Evolutionary conservation across 129 eudicot species (phyloP), one percentile per base, ranked within the genome.

Genomic region (Ambrosia trifida): DNA sequence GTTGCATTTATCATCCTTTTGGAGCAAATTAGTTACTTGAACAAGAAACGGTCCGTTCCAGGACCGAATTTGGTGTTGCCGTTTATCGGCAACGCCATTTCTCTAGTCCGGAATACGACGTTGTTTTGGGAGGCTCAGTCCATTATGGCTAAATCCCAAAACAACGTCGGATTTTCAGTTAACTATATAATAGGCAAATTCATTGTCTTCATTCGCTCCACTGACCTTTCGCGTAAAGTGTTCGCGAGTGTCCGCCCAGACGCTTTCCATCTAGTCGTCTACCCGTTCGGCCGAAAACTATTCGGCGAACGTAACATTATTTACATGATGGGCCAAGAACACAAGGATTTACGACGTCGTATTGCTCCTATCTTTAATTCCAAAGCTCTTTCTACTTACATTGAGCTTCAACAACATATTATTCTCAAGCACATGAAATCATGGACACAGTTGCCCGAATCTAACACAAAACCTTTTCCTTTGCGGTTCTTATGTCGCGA

Each of bases 281-380:
- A 92, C 60, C 98, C 98, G 0, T 92, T 92, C 17, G 98, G 98
- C 0, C 86, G 86, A 38, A 88, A 86, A 47, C 92, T 92, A 12
- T 92, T 92, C 64, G 96, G 96, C 32, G 96, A 92, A 11, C 95
- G 89, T 60, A 92, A 89, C 24, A 68, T 92, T 11, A 86, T 86
- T 40, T 89, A 86, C 73, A 80, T 89, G 95, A 72, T 82, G 75
- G 98, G 96, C 0, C 91, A 88, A 58, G 95, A 88, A 0, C 98
- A 92, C 20, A 92, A 86, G 61, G 96, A 92, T 11, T 65, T 92
- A n/a, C 91, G 98, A 2, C 96, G 98, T 28, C 95, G 87, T 2
- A 84, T 92, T 13, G 98, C 98, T 0, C 28, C 28, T 24, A 24
- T 0, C 28, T 89, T 92, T 64, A 92, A 95, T 0, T 91, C 95